phyloP scores from a whole-genome alignment of 2,329 filamentous ascomycete species.

The Aurifilum marmelostoma region DNA sequence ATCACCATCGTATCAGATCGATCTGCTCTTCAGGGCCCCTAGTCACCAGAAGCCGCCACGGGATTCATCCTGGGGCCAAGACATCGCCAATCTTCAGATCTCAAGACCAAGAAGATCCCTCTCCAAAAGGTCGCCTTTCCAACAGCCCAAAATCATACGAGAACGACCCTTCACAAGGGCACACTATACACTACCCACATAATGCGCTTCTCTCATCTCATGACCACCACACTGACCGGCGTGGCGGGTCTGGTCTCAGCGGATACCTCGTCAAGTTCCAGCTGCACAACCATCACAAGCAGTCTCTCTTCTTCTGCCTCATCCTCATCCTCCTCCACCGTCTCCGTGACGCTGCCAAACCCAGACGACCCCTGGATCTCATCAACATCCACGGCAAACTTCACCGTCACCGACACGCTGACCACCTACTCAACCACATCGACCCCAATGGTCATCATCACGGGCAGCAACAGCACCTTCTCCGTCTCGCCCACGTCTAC shows the following conservation, averaged over 20 bases:
- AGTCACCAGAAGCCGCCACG: slow-evolving; percentile 2
- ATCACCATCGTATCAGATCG: neutral
- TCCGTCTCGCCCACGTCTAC: neutral
- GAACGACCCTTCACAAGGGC: too few species aligned
- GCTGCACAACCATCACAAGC: slow-evolving; percentile 7
- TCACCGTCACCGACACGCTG: slow-evolving; percentile 7
- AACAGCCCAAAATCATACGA: too few species aligned
- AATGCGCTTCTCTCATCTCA: slow-evolving; percentile 23
- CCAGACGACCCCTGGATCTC: neutral
- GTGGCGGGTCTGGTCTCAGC: slow-evolving; percentile 18
- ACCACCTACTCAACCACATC: slow-evolving; percentile 4
- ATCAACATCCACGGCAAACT: neutral
- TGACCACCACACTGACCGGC: slow-evolving; percentile 17
- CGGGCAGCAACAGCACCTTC: neutral
- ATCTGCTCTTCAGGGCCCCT: neutral
- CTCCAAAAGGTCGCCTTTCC: too few species aligned
- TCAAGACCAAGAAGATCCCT: neutral
- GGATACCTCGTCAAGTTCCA: neutral
- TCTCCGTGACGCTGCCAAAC: neutral
- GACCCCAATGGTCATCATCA: neutral
- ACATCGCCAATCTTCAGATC: slow-evolving; percentile 12
- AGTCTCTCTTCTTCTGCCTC: neutral
- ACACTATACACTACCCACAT: neutral
- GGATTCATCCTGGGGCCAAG: neutral
- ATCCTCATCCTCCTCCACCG: neutral